Evolutionary conservation across 345 rosid species (phyloP).

Genomic region (Melaleuca quinquenervia): DNA sequence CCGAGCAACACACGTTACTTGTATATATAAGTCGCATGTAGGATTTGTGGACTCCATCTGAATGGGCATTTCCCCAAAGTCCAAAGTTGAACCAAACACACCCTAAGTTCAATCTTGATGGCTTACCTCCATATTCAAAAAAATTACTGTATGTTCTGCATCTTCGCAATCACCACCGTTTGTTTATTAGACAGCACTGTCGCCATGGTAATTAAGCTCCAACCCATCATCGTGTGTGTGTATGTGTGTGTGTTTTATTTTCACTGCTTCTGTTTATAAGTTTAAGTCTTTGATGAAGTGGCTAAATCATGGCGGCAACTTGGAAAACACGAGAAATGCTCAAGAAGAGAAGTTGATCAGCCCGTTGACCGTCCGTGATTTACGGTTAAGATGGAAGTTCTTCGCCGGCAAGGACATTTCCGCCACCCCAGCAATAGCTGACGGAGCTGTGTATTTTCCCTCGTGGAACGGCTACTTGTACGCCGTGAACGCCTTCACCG

Average conservation of each 20-base stretch:
- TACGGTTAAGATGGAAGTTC: conserved; percentile 30
- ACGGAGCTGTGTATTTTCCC: conserved; percentile 32
- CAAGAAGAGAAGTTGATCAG: conserved; percentile 10
- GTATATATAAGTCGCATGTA: not conserved
- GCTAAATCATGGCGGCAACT: conserved; percentile 33
- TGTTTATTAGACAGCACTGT: not conserved
- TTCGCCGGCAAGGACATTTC: conserved; percentile 34
- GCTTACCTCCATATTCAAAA: not conserved
- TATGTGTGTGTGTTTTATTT: not conserved
- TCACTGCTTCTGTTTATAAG: not conserved
- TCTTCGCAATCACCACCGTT: not conserved
- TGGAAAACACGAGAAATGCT: conserved; percentile 20
- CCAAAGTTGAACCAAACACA: no score
- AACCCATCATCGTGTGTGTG: not conserved
- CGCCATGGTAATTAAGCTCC: not conserved
- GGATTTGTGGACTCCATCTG: not conserved
- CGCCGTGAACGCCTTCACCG: conserved; percentile 34
- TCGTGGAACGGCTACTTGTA: conserved; percentile 43
- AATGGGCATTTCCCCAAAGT: no score
- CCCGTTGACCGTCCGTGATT: conserved; percentile 1
- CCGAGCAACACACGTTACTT: not conserved
- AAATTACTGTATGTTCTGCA: not conserved
- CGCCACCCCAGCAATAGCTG: conserved; percentile 31
- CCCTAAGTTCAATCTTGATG: not conserved
- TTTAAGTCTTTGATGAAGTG: conserved; percentile 11